A percentile compares a stretch with the other conserved stretches of the same genome.
Evolutionary conservation across 2,329 filamentous ascomycete species (phyloP).

Genomic region (Fusarium zealandicum): DNA sequence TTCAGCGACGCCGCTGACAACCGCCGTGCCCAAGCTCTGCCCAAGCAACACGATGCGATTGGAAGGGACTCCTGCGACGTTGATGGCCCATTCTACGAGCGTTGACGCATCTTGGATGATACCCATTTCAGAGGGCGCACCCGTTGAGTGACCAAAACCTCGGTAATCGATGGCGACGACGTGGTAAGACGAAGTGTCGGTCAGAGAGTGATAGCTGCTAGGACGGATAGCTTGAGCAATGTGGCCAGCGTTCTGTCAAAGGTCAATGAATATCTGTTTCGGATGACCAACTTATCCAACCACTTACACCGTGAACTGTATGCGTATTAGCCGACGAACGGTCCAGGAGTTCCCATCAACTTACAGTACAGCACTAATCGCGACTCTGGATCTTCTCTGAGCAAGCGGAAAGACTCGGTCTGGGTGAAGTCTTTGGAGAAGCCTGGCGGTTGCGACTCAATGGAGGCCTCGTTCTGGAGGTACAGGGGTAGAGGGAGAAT

Average conservation of each 20-base stretch:
- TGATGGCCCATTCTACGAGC: constrained; percentile 75
- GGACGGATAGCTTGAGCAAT: constrained; percentile 80
- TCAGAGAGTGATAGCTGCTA: constrained; percentile 77
- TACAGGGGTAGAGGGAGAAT: constrained; percentile 82
- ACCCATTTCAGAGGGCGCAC: constrained; percentile 80
- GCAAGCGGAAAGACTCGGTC: constrained; percentile 65
- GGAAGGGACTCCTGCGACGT: constrained; percentile 68
- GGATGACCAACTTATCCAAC: not conserved
- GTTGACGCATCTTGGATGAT: constrained; percentile 81
- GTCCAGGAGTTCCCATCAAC: constrained; percentile 34
- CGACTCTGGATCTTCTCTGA: constrained; percentile 69
- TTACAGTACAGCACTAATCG: constrained; percentile 70
- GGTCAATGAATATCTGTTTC: constrained; percentile 22
- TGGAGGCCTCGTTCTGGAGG: constrained; percentile 69
- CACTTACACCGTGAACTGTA: constrained; percentile 68
- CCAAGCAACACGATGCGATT: constrained; percentile 81
- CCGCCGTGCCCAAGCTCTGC: constrained; percentile 88
- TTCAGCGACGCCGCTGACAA: constrained; percentile 77
- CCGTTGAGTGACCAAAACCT: constrained; percentile 82
- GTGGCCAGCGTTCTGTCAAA: constrained; percentile 78
- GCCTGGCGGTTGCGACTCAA: constrained; percentile 61
- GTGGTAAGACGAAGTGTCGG: constrained; percentile 77
- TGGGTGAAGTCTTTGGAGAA: constrained; percentile 61
- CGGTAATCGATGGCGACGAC: constrained; percentile 91
- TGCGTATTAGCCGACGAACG: constrained; percentile 16